Percentiles rank a stretch among this genome's conserved stretches.
These are phyloP conservation scores for Umbilicaria muhlenbergii DNA, from an alignment of 495 filamentous ascomycete genomes.

Conservation along the genomic window DNA sequence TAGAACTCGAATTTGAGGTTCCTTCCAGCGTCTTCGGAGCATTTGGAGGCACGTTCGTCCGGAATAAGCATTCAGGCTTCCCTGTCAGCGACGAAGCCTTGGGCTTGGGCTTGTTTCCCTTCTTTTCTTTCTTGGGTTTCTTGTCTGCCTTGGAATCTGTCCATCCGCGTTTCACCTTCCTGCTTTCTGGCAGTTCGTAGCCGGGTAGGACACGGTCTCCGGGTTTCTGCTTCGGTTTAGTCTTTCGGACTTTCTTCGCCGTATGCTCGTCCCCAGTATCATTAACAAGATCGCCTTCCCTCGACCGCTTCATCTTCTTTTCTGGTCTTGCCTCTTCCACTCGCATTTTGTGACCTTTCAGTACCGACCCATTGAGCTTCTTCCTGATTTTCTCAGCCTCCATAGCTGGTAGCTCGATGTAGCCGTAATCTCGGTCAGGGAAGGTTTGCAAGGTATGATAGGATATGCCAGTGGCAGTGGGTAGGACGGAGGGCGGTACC, in stretches of 20 bases:
- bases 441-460: constrained; percentile 75
- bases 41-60: constrained; percentile 57
- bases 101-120: constrained; percentile 38
- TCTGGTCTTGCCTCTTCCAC: constrained; percentile 62
- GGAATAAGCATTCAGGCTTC: constrained; percentile 65
- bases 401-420: constrained; percentile 59
- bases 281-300: constrained; percentile 4
- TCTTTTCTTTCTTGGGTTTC: constrained; percentile 31
- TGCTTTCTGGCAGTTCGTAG: constrained; percentile 50
- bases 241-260: constrained; percentile 18
- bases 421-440: constrained; percentile 82
- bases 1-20: constrained; percentile 27
- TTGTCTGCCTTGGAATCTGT: constrained; percentile 41
- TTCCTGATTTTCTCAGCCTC: constrained; percentile 81
- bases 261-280: constrained; percentile 1
- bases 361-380: constrained; percentile 77
- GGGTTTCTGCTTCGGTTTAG: constrained; percentile 41
- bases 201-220: constrained; percentile 50
- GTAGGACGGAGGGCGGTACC: constrained; percentile 48
- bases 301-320: constrained; percentile 17
- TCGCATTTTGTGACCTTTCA: constrained; percentile 73
- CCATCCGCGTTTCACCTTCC: constrained; percentile 86
- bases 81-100: constrained; percentile 59
- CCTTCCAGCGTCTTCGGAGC: constrained; percentile 21
- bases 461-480: constrained; percentile 59